Evolutionary conservation across 1,284 basidiomycete genomes (phyloP), one percentile per base, ranked within the genome.

Genomic region (Ustilago vetiveriae): DNA sequence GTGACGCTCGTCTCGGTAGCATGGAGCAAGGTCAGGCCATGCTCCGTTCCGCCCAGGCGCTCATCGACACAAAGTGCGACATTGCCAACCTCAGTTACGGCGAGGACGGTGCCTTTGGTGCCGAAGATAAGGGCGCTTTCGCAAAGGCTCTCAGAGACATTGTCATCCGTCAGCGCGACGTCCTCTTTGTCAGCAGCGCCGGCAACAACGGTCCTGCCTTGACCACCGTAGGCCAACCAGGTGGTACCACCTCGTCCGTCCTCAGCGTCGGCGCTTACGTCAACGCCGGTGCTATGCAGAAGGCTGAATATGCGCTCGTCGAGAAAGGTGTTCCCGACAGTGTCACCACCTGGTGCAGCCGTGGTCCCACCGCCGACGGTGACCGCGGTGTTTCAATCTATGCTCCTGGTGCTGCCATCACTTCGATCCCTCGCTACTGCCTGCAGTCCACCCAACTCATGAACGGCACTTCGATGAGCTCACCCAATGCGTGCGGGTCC

Each of bases 391-490:
- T 82, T 8, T 73, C 76, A 17, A 74, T 80, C 60, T 83, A 82
- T 42, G 81, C 82, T 10, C 82, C 82, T 0, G 82, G 82, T 30
- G 82, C 81, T 16, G 82, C 82, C 39, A 78, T 83, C 65, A 83
- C 82, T 7, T 76, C 71, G 22, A 82, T 83, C 36, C 81, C 81
- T 10, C 70, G 73, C 45, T 83, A 83, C 66, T 79, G 76, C 47
- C 73, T 82, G 23, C 76, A 81, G 51, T 74, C 72, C 19, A 78
- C 74, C 10, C 75, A 81, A 66, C 72, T 83, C 41, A 78, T 77
- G 74, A 82, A 83, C 56, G 82, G 82, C 32, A 83, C 82, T 5
- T 80, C 78, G 27, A 83, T 83, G 82, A 75, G 78, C 52, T 74
- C 72, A 17, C 82, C 82, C 17, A 81, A 77, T 42, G 81, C 82